Conservation (phyloP, 1,139 yeast genomes). For the Candida glucosophila region DNA sequence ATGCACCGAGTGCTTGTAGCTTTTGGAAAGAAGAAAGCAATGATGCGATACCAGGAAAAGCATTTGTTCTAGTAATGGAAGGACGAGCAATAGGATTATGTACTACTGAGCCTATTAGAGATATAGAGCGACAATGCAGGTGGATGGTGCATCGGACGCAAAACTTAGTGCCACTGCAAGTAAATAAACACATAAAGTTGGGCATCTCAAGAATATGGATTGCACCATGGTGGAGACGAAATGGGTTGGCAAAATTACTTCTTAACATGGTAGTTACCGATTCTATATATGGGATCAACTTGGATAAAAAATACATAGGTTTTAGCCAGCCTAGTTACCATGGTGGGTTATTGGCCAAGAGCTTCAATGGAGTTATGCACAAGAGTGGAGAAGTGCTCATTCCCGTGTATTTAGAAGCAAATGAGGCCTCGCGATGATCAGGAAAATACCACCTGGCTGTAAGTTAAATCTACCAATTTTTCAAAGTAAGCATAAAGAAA, state of each 20-base stretch:
- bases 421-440: no score
- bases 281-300: slow-evolving; percentile 43
- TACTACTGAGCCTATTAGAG: slow-evolving; percentile 29
- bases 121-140: slow-evolving; percentile 14
- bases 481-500: slow-evolving; percentile 59
- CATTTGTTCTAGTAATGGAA: slow-evolving; percentile 35
- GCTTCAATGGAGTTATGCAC: slow-evolving; percentile 43
- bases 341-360: slow-evolving; percentile 49
- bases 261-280: slow-evolving; percentile 31
- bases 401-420: slow-evolving; percentile 43
- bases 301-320: slow-evolving; percentile 38
- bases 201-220: slow-evolving; percentile 67
- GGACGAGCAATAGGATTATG: slow-evolving; percentile 46
- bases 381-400: slow-evolving; percentile 40
- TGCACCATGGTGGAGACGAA: slow-evolving; percentile 42
- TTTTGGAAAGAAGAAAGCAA: slow-evolving; percentile 29
- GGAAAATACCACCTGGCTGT: slow-evolving; percentile 44
- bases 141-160: slow-evolving; percentile 43
- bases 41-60: slow-evolving; percentile 26
- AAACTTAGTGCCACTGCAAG: slow-evolving; percentile 26
- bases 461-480: slow-evolving; percentile 36
- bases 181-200: slow-evolving; percentile 18
- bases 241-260: slow-evolving; percentile 38
- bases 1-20: slow-evolving; percentile 46
- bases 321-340: slow-evolving; percentile 68